Percentiles rank a stretch among this genome's conserved stretches.
Conservation (phyloP, 2,329 filamentous ascomycete species). For the Madurella fahalii region DNA sequence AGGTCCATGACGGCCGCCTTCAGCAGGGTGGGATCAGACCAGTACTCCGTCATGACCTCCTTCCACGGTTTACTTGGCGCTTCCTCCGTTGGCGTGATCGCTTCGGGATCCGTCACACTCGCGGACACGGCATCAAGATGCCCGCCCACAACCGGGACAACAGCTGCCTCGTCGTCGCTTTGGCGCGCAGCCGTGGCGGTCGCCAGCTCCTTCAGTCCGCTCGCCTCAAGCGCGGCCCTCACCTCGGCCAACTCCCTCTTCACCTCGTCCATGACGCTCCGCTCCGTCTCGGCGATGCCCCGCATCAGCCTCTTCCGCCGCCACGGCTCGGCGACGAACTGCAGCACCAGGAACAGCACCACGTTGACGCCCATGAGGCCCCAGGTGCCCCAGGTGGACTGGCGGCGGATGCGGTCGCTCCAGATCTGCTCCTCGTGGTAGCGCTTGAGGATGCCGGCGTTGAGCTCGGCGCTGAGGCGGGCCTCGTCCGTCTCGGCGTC, state of each 20-base stretch:
- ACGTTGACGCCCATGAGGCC: conserved; percentile 97
- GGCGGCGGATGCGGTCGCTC: conserved; percentile 94
- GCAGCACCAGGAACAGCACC: conserved; percentile 76
- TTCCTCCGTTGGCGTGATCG: conserved; percentile 7
- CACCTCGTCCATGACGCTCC: conserved; percentile 51
- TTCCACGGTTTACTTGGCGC: conserved; percentile 36
- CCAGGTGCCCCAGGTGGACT: conserved; percentile 98
- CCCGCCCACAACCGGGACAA: conserved; percentile 4
- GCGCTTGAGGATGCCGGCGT: conserved; percentile 76
- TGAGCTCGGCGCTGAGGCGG: conserved; percentile 69
- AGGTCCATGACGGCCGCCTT: conserved; percentile 52
- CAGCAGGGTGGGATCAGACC: conserved; percentile 42
- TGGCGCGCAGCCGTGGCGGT: conserved; percentile 19
- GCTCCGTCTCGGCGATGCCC: conserved; percentile 76
- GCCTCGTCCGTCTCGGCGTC: conserved; percentile 77
- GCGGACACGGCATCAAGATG: neutral
- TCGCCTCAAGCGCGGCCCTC: conserved; percentile 27
- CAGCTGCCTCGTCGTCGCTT: conserved; percentile 21
- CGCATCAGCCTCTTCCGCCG: conserved; percentile 73
- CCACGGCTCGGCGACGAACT: conserved; percentile 93
- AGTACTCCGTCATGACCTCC: conserved; percentile 34
- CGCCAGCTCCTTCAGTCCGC: conserved; percentile 7
- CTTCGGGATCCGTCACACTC: neutral
- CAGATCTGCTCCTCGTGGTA: conserved; percentile 99
- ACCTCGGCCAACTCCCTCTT: conserved; percentile 39